Percentiles rank a stretch among this genome's conserved stretches.
These are phyloP conservation scores for Parietichytrium sp. DNA, from an alignment of 108 stramenopile species.

Conservation along the genomic window DNA sequence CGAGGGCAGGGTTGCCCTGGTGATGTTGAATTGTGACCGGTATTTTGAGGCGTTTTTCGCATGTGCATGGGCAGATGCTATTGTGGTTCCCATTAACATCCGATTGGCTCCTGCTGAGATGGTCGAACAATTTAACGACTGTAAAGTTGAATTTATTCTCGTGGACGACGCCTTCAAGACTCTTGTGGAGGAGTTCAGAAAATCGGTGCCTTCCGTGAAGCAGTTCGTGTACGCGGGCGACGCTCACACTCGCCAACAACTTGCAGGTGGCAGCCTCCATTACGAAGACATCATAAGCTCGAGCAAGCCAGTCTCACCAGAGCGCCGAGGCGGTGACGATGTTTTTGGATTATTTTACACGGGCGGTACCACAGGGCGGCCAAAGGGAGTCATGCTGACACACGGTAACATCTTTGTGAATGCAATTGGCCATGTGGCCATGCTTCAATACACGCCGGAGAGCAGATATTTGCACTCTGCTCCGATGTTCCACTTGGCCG, in stretches of 20 bases:
- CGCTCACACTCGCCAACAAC: background rate
- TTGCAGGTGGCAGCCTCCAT: background rate
- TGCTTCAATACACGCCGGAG: background rate
- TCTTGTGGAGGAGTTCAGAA: background rate
- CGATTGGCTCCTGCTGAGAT: background rate
- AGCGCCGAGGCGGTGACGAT: slow-evolving; percentile 64
- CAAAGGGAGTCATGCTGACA: slow-evolving; percentile 95
- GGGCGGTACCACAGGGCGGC: slow-evolving; percentile 87
- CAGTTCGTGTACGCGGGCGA: background rate
- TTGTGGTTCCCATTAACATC: background rate
- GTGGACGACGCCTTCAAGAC: background rate
- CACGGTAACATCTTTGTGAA: slow-evolving; percentile 77
- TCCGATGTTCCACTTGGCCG: background rate
- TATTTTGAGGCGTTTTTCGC: background rate
- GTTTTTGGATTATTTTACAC: slow-evolving; percentile 88
- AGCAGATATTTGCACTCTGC: background rate
- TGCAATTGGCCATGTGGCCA: background rate
- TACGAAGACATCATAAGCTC: background rate
- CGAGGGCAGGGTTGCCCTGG: background rate
- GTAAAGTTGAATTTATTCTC: background rate
- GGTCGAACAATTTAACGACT: background rate
- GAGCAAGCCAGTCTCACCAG: background rate
- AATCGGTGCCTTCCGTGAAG: background rate
- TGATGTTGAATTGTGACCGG: background rate
- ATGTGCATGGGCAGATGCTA: background rate